These are phyloP conservation scores for Suhomyces kunorum DNA, from an alignment of 1,139 yeast genomes.

Conservation along the genomic window DNA sequence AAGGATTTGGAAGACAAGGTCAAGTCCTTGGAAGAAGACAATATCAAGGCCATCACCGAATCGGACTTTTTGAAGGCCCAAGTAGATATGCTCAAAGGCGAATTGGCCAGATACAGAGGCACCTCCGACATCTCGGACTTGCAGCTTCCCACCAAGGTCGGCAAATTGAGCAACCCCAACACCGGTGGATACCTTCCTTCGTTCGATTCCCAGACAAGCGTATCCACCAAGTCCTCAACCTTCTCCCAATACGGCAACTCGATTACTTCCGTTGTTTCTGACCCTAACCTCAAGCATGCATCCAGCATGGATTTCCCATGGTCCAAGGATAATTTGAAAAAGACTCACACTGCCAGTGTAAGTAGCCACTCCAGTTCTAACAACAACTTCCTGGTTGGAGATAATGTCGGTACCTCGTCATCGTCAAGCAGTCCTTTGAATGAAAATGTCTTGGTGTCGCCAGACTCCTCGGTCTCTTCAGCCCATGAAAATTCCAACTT, in stretches of 20 bases:
- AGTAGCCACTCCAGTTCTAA: constrained; percentile 11
- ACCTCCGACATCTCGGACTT: constrained; percentile 39
- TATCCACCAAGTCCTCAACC: constrained; percentile 16
- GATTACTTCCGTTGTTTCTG: constrained; percentile 4
- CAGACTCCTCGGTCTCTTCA: constrained; percentile 32
- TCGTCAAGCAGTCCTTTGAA: constrained; percentile 45
- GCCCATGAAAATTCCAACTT: constrained; percentile 10
- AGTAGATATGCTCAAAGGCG: constrained; percentile 71
- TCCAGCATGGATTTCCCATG: constrained; percentile 35
- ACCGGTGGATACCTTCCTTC: constrained; percentile 22
- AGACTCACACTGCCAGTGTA: constrained; percentile 7
- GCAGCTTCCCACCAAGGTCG: constrained; percentile 37
- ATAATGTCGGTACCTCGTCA: constrained; percentile 34
- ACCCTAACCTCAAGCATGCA: not conserved
- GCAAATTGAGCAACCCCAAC: constrained; percentile 31
- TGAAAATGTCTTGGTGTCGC: constrained; percentile 41
- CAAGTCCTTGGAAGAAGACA: constrained; percentile 65
- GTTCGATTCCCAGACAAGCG: constrained; percentile 18
- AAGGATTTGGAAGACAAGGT: constrained; percentile 84
- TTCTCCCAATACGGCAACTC: constrained; percentile 8
- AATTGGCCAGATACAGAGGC: constrained; percentile 66
- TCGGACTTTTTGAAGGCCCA: constrained; percentile 74
- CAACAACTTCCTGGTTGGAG: constrained; percentile 30
- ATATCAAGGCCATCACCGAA: constrained; percentile 63
- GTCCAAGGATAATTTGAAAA: constrained; percentile 29